These are phyloP conservation scores for Phytophthora citricola DNA, from an alignment of 352 stramenopile species.

Conservation along the genomic window DNA sequence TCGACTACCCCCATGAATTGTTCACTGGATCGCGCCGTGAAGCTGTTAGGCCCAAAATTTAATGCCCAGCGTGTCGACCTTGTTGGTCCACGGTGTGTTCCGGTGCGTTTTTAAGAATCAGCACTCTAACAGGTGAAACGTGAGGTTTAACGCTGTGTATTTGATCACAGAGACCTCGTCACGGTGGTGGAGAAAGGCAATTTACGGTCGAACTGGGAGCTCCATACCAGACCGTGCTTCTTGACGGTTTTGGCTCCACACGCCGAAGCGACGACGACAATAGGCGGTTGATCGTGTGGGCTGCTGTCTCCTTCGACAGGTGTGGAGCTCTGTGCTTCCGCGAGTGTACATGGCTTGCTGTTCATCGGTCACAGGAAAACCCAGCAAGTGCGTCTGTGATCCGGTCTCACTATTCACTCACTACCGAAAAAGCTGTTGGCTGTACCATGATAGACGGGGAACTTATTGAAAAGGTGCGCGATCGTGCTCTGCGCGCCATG, in stretches of 20 bases:
- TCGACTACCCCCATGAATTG: constrained; percentile 21
- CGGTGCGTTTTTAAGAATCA: constrained; percentile 1
- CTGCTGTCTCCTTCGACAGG: constrained; percentile 22
- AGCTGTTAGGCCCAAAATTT: constrained; percentile 8
- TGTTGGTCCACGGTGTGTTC: background rate
- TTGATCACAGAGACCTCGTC: constrained; percentile 1
- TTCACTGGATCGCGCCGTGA: constrained; percentile 6
- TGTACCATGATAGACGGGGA: constrained; percentile 20
- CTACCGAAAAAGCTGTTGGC: constrained; percentile 21
- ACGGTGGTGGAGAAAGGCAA: constrained; percentile 4
- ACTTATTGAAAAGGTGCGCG: constrained; percentile 13
- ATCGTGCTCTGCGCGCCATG: constrained; percentile 11
- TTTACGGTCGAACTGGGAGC: constrained; percentile 25
- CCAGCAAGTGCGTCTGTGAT: constrained; percentile 15
- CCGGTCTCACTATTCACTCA: constrained; percentile 14
- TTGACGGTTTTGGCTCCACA: constrained; percentile 21
- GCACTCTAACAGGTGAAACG: too few relatives aligned
- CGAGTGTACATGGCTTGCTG: constrained; percentile 19
- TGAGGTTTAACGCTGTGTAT: too few relatives aligned
- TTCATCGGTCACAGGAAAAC: constrained; percentile 4
- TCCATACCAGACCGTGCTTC: constrained; percentile 19
- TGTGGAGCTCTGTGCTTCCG: constrained; percentile 25
- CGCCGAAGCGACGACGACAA: background rate
- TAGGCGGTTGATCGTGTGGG: constrained; percentile 11
- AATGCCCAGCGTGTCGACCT: background rate